A percentile compares a stretch with the other conserved stretches of the same genome.
Conservation (phyloP, 2,329 filamentous ascomycete species). For the Alternaria arborescens region DNA sequence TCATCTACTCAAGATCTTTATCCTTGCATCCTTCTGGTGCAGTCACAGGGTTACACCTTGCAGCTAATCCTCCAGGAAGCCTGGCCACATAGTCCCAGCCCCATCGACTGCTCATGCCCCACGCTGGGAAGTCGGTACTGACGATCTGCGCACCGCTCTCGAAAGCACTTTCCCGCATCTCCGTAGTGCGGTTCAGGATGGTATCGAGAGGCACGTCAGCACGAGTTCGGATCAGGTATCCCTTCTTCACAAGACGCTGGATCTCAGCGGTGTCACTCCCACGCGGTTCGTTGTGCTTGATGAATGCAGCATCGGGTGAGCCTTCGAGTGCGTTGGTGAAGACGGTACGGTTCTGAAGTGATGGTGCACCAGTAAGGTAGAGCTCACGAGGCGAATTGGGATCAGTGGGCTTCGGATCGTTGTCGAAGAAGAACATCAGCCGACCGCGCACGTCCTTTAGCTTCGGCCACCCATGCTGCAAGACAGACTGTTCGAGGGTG, state of each 20-base stretch:
- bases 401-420: slow-evolving; percentile 50
- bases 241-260: slow-evolving; percentile 55
- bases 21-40: slow-evolving; percentile 50
- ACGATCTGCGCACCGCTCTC: slow-evolving; percentile 61
- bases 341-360: slow-evolving; percentile 56
- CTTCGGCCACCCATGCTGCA: slow-evolving; percentile 60
- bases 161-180: slow-evolving; percentile 56
- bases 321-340: slow-evolving; percentile 61
- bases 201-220: slow-evolving; percentile 59
- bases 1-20: slow-evolving; percentile 26
- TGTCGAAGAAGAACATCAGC: slow-evolving; percentile 63
- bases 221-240: slow-evolving; percentile 61
- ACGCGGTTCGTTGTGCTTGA: slow-evolving; percentile 59
- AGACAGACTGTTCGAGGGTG: slow-evolving; percentile 58
- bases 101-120: slow-evolving; percentile 59
- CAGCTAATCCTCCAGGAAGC: slow-evolving; percentile 40
- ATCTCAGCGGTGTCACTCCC: slow-evolving; percentile 52
- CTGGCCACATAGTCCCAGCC: slow-evolving; percentile 58
- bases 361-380: slow-evolving; percentile 50
- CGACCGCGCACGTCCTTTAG: slow-evolving; percentile 56
- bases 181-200: slow-evolving; percentile 52
- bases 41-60: slow-evolving; percentile 51
- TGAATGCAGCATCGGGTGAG: slow-evolving; percentile 57
- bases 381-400: slow-evolving; percentile 46
- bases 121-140: slow-evolving; percentile 59